Conservation (phyloP, 306 rosid species). For the Alnus rubra region DNA sequence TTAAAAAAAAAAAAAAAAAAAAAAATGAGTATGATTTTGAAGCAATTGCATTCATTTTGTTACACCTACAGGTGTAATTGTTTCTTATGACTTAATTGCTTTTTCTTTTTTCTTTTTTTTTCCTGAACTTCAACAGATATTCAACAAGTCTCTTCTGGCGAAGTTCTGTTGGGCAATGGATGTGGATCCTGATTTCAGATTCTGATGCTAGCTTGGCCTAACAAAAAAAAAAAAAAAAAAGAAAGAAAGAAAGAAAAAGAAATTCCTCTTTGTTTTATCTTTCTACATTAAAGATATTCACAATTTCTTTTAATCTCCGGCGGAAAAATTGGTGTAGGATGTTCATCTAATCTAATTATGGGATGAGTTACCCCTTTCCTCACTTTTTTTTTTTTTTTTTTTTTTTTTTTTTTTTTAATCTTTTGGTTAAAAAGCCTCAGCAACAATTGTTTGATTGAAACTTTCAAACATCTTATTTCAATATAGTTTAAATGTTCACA, state of each 20-base stretch:
- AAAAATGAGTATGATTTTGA: background rate
- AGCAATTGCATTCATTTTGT: background rate
- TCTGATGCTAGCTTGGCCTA: conserved; percentile 52
- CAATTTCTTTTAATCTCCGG: conserved; percentile 25
- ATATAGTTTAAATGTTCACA: background rate
- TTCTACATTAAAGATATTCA: conserved; percentile 37
- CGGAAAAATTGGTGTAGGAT: conserved; percentile 58
- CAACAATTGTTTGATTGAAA: conserved; percentile 21
- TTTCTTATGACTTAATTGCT: background rate
- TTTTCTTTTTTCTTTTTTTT: background rate
- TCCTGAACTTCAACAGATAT: conserved; percentile 51
- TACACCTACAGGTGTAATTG: background rate
- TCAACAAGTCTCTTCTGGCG: conserved; percentile 87
- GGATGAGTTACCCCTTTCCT: conserved; percentile 48
- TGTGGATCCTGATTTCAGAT: conserved; percentile 93
- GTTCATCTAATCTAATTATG: conserved; percentile 77
- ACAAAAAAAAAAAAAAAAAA: no score
- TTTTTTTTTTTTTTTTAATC: background rate
- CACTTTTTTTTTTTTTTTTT: conserved; percentile 6
- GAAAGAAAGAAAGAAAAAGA: no score
- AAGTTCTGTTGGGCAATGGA: conserved; percentile 96
- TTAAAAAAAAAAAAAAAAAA: no score
- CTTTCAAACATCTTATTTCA: background rate
- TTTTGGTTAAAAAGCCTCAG: background rate
- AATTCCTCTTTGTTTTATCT: conserved; percentile 23